These are phyloP conservation scores for Penicillium griseofulvum DNA, from an alignment of 2,329 filamentous ascomycete genomes.

Conservation along the genomic window DNA sequence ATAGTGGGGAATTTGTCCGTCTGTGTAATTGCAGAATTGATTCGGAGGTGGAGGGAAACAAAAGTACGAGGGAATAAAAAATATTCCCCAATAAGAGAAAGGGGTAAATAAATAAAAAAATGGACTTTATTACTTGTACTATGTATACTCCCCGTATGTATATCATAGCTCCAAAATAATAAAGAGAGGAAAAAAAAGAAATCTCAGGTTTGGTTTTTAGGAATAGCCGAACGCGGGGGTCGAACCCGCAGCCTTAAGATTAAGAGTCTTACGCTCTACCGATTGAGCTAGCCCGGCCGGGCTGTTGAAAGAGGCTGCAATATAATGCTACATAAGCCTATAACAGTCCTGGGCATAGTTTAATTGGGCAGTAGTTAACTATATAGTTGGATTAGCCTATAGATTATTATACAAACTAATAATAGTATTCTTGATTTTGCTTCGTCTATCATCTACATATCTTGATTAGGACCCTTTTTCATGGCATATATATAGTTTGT, in stretches of 20 bases:
- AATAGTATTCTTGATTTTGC: too few species aligned
- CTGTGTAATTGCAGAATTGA: neutral
- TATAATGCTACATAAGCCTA: neutral
- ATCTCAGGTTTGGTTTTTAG: conserved; percentile 18
- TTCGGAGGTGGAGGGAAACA: neutral
- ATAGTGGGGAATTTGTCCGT: neutral
- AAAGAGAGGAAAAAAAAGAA: conserved; percentile 12
- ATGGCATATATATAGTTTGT: too few species aligned
- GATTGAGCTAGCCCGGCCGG: conserved; percentile 50
- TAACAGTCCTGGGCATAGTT: too few species aligned
- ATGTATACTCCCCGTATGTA: too few species aligned
- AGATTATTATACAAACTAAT: neutral
- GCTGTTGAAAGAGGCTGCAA: neutral
- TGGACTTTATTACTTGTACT: too few species aligned
- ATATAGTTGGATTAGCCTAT: neutral
- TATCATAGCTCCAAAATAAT: conserved; percentile 9
- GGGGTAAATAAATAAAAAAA: too few species aligned
- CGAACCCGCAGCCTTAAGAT: conserved; percentile 42
- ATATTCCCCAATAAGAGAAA: too few species aligned
- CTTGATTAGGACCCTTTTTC: neutral
- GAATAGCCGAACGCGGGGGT: conserved; percentile 43
- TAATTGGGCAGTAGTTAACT: too few species aligned
- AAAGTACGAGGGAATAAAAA: neutral
- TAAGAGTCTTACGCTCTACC: conserved; percentile 37
- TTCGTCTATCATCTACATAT: too few species aligned